These are phyloP conservation scores for Narthecium ossifragum DNA, from an alignment of 106 monocot species.

Conservation along the genomic window DNA sequence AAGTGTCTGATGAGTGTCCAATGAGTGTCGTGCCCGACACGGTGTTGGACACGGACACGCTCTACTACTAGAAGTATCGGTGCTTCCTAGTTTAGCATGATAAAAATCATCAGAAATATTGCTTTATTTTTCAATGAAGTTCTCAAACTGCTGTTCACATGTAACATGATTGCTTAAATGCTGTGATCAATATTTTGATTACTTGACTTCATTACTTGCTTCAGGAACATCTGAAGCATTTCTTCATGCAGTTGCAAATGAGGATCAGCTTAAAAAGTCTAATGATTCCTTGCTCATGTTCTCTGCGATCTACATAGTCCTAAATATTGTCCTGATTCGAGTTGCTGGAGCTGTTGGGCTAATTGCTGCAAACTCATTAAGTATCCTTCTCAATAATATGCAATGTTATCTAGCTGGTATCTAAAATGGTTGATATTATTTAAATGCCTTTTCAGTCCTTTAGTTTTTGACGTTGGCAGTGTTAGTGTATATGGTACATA, in stretches of 20 bases:
- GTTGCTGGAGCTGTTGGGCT: constrained; percentile 76
- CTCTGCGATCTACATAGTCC: constrained; percentile 59
- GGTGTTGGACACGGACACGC: too few species aligned
- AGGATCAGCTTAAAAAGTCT: constrained; percentile 71
- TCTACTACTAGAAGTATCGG: too few species aligned
- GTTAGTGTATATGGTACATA: not conserved
- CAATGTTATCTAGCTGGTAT: not conserved
- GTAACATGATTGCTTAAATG: too few species aligned
- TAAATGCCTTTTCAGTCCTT: too few species aligned
- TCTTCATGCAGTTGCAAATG: constrained; percentile 83
- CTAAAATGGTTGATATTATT: not conserved
- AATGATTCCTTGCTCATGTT: constrained; percentile 62
- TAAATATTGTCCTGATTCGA: constrained; percentile 62
- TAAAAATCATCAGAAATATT: too few species aligned
- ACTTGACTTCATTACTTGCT: constrained; percentile 11
- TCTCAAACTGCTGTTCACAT: too few species aligned
- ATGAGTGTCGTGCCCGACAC: too few species aligned
- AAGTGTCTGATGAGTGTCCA: too few species aligned
- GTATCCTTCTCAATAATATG: constrained; percentile 61
- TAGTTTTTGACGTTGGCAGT: not conserved
- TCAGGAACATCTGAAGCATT: constrained; percentile 95
- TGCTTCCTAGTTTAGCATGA: too few species aligned
- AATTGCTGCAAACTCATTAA: constrained; percentile 81
- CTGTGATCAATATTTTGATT: too few species aligned
- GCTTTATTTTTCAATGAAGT: too few species aligned